Conservation (phyloP, 441 rosid species). For the Mallotus repandus region DNA sequence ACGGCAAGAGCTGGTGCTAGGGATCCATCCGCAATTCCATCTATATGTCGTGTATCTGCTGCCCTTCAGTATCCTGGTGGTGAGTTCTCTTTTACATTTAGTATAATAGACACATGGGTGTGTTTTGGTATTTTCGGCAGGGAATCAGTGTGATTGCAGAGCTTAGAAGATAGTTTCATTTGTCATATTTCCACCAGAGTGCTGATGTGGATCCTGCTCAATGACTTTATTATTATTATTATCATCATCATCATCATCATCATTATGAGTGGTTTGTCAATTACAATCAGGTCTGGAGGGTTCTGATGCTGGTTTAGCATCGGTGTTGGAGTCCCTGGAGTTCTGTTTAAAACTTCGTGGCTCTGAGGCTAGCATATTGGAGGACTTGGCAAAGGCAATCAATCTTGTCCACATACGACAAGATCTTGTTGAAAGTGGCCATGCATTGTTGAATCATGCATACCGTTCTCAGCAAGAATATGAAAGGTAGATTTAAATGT, state of each 20-base stretch:
- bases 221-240: neutral
- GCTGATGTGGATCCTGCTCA: neutral
- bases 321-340: slow-evolving; percentile 84
- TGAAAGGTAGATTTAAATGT: slow-evolving; percentile 56
- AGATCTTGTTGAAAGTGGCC: slow-evolving; percentile 92
- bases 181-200: neutral
- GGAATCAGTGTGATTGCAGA: neutral
- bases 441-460: slow-evolving; percentile 70
- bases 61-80: slow-evolving; percentile 97
- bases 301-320: slow-evolving; percentile 88
- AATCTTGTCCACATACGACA: slow-evolving; percentile 75
- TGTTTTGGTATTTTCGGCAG: slow-evolving; percentile 6
- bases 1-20: slow-evolving; percentile 99
- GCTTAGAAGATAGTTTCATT: neutral
- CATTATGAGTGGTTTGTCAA: neutral
- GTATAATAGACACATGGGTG: neutral
- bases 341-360: slow-evolving; percentile 91
- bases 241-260: too few species aligned
- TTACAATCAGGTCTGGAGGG: slow-evolving; percentile 68
- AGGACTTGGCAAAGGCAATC: slow-evolving; percentile 87
- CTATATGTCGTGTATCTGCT: slow-evolving; percentile 93
- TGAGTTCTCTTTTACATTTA: slow-evolving; percentile 34
- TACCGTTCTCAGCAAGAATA: slow-evolving; percentile 82
- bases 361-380: slow-evolving; percentile 88
- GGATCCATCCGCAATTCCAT: slow-evolving; percentile 99